These are phyloP conservation scores for Cerrena zonata DNA, from an alignment of 1,284 basidiomycete genomes.

Conservation along the genomic window DNA sequence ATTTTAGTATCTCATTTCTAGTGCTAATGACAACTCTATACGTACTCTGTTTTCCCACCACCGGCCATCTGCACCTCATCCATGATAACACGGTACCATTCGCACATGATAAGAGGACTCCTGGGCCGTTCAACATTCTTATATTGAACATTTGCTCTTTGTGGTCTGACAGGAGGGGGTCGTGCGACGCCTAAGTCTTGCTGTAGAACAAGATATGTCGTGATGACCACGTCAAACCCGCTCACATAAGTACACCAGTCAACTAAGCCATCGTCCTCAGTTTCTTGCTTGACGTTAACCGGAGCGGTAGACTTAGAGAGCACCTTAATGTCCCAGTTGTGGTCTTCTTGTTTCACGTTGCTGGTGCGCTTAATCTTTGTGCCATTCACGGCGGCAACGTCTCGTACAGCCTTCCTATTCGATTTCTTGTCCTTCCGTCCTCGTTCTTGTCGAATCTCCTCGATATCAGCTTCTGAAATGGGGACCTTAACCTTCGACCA, in stretches of 20 bases:
- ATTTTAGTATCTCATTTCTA: constrained; percentile 1
- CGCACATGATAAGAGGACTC: constrained; percentile 73
- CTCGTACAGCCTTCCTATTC: background rate
- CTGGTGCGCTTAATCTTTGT: constrained; percentile 3
- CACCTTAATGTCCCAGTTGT: constrained; percentile 19
- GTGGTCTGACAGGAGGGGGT: constrained; percentile 57
- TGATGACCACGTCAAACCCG: constrained; percentile 73
- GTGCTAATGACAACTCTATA: too few species aligned
- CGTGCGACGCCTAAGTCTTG: constrained; percentile 71
- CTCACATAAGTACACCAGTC: constrained; percentile 61
- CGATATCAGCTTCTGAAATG: constrained; percentile 41
- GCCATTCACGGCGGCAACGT: constrained; percentile 6
- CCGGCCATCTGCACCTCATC: constrained; percentile 91
- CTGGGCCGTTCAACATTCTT: constrained; percentile 48
- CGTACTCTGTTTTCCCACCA: constrained; percentile 68
- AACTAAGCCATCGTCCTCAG: constrained; percentile 20
- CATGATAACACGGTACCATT: constrained; percentile 89
- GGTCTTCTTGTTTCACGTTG: constrained; percentile 19
- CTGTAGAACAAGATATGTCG: constrained; percentile 65
- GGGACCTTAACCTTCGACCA: constrained; percentile 67
- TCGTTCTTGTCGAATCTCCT: constrained; percentile 32
- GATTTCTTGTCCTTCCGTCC: constrained; percentile 7
- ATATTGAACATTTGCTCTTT: constrained; percentile 63
- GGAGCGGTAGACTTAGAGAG: constrained; percentile 21
- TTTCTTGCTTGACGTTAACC: constrained; percentile 14